Conservation (phyloP, 192 early-diverging fungal species). For the Rhizoclosmatium globosum region DNA sequence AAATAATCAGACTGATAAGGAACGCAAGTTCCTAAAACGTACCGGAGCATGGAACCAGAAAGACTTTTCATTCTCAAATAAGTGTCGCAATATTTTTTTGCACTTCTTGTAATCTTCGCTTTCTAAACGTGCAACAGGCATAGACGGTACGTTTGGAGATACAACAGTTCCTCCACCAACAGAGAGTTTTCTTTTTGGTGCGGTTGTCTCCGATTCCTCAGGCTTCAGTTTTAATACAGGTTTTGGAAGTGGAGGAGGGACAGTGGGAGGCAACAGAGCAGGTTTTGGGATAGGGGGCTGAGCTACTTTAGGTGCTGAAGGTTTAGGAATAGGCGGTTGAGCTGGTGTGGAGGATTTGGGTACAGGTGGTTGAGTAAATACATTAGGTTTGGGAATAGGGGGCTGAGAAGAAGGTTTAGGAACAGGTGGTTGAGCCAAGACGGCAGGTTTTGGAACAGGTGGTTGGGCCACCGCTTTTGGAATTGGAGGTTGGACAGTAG, state of each 20-base stretch:
- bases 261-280: neutral
- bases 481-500: too few species aligned
- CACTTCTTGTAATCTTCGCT: constrained; percentile 40
- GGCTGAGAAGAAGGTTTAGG: neutral
- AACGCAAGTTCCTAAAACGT: neutral
- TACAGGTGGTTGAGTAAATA: neutral
- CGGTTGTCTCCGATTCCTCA: neutral
- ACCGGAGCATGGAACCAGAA: constrained; percentile 52
- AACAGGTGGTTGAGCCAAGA: neutral
- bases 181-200: constrained; percentile 27
- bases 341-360: constrained; percentile 7
- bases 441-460: neutral
- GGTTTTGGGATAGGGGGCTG: neutral
- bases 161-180: constrained; percentile 8
- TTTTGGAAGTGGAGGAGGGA: constrained; percentile 2
- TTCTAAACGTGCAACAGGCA: neutral
- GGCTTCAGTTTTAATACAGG: constrained; percentile 24
- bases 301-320: neutral
- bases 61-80: constrained; percentile 30
- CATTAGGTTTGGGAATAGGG: neutral
- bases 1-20: constrained; percentile 11
- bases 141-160: neutral
- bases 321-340: neutral
- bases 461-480: neutral
- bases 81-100: constrained; percentile 41